Base-by-base conservation (phyloP, 139 green algal species). In the Raphidocelis subcapitata region DNA sequence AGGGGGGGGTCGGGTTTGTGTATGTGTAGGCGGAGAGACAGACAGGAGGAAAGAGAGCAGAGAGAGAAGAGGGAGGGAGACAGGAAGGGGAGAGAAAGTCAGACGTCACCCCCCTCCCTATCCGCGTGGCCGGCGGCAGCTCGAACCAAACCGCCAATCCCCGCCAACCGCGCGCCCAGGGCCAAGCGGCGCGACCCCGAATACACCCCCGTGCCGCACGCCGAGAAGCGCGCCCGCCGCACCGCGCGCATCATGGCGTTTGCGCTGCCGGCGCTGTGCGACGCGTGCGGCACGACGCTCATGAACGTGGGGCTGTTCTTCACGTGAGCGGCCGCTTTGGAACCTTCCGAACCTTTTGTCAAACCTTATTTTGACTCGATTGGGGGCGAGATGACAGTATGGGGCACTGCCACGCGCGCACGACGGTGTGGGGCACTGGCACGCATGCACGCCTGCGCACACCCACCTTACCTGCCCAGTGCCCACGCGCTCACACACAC, bases 251-350 rank as follows among this genome's bases (percentile, higher is more conserved):
- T 80, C 26, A 63, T 88, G 16, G 67, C 82, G 23, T 95, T 97
- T 59, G 74, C 73, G 10, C 64, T 96, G 15, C 92, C 92, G 24
- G 85, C 91, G 0, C 12, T 90, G 2, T 96, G 90, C 69, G 92
- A 97, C 67, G 86, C 88, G 15, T 82, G 56, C 12, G 92, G 80
- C 46, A 94, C 87, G 20, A 95, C 88, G 0, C 65, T 95, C 66
- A 84, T 97, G 26, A 96, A 97, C 73, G 47, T 96, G 23, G 92
- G 92, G 21, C 85, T 97, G 0, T 92, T 87, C 79, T 95, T 92
- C 85, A 96, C 91, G 77, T 90, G 64, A 79, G 87, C 26, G 1
- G 21, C 18, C 18, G 16, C 49, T 56, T 18, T 56, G 49, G 16
- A n/a, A n/a, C n/a, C n/a, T n/a, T n/a, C n/a, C n/a, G n/a, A n/a